phyloP scores from a whole-genome alignment of 2,329 filamentous ascomycete genomes.

The Ophiocordyceps camponoti-floridani region DNA sequence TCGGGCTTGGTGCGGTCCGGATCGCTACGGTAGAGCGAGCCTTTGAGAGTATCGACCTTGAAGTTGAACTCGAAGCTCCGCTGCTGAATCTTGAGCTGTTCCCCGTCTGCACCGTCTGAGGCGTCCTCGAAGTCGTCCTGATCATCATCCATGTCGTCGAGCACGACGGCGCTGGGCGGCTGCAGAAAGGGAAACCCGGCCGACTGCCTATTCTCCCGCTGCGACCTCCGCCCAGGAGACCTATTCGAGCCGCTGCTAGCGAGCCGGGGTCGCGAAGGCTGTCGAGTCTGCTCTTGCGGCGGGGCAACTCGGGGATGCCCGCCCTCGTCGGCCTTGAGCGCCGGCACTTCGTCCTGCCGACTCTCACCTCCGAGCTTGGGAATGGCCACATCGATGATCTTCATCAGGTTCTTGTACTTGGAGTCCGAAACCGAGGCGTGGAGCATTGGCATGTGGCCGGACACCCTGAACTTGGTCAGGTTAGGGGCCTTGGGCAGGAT shows the following conservation, averaged over 20 bases:
- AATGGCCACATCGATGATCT: slow-evolving; percentile 83
- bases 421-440: slow-evolving; percentile 84
- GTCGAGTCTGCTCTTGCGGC: slow-evolving; percentile 8
- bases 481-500: slow-evolving; percentile 95
- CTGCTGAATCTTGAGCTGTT: slow-evolving; percentile 60
- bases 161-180: slow-evolving; percentile 57
- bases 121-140: slow-evolving; percentile 52
- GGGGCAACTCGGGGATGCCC: slow-evolving; percentile 4
- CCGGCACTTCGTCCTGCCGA: slow-evolving; percentile 2
- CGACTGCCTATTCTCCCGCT: slow-evolving; percentile 38
- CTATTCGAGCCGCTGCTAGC: slow-evolving; percentile 26
- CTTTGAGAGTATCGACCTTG: slow-evolving; percentile 82
- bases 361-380: slow-evolving; percentile 49
- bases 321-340: not conserved
- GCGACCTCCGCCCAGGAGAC: slow-evolving; percentile 21
- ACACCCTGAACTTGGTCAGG: slow-evolving; percentile 78
- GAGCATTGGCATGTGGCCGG: slow-evolving; percentile 77
- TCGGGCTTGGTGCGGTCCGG: slow-evolving; percentile 60
- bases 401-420: slow-evolving; percentile 97
- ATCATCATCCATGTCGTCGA: slow-evolving; percentile 58
- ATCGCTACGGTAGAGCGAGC: slow-evolving; percentile 78
- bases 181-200: slow-evolving; percentile 58
- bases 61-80: slow-evolving; percentile 94
- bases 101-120: slow-evolving; percentile 32
- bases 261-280: slow-evolving; percentile 21